A percentile compares a stretch with the other conserved stretches of the same genome.
phyloP scores from a whole-genome alignment of 2,329 filamentous ascomycete genomes.

The Nigrospora sphaerica region DNA sequence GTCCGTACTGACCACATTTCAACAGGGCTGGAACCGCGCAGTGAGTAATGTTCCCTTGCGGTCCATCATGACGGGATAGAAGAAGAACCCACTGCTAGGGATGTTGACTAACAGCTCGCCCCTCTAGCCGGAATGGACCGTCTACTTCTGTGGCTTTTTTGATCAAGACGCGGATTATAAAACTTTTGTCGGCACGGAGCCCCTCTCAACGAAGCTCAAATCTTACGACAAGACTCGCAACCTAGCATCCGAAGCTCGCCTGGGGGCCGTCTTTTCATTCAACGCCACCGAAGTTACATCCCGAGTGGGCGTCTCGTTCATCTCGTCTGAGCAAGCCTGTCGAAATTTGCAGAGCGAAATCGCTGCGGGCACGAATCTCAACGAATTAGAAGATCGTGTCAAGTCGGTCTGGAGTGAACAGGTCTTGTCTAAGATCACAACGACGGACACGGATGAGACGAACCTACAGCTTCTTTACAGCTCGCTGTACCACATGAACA shows the following conservation, averaged over 20 bases:
- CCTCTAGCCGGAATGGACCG: constrained; percentile 45
- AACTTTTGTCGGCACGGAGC: constrained; percentile 32
- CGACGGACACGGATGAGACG: constrained; percentile 45
- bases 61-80: too few species aligned
- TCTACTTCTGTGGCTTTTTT: constrained; percentile 59
- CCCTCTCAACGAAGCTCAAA: constrained; percentile 21
- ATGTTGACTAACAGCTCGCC: too few species aligned
- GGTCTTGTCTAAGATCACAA: constrained; percentile 57
- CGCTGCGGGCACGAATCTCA: constrained; percentile 31
- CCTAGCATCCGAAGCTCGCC: constrained; percentile 19
- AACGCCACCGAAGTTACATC: constrained; percentile 38
- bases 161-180: constrained; percentile 35
- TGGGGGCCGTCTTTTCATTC: constrained; percentile 51
- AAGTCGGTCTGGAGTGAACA: constrained; percentile 52
- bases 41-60: too few species aligned
- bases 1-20: constrained; percentile 2
- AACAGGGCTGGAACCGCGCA: constrained; percentile 54
- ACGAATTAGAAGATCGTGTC: constrained; percentile 36
- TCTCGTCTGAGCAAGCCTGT: constrained; percentile 56
- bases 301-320: constrained; percentile 60
- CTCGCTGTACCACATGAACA: constrained; percentile 61
- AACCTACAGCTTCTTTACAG: constrained; percentile 59
- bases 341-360: constrained; percentile 50
- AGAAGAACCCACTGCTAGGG: too few species aligned
- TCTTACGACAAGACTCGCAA: constrained; percentile 14